Evolutionary conservation across 345 rosid species (phyloP), one percentile per base, ranked within the genome.

Genomic region (Raphanus sativus): DNA sequence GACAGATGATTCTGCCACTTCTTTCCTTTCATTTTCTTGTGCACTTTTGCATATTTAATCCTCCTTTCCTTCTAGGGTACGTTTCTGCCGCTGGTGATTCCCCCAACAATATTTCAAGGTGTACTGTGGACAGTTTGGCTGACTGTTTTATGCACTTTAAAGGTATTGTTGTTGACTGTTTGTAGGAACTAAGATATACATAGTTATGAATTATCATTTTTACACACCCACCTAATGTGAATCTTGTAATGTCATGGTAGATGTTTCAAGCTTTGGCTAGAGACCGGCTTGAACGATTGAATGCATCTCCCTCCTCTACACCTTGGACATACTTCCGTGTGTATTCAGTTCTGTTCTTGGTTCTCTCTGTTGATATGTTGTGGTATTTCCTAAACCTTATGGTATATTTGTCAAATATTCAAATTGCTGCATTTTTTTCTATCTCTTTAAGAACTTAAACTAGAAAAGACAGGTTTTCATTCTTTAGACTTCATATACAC

Each of bases 241-340:
- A 75, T 65, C 76, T 70, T 58, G 32, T 61, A 65, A 65, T 80
- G 59, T 33, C 52, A 67, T 59, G 54, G 2, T 85, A 91, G 99
- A 91, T 92, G 99, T 92, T 92, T 89, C 99, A 95, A 91, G 97
- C 97, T 77, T 84, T 95, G 88, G 97, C 92, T 68, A 89, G 97
- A 84, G 99, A 95, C 84, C 91, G 99, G 67, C 93, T 95, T 77
- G 99, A 95, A 74, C 87, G 90, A 56, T 80, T 95, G 85, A 92
- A 95, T 84, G 93, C 99, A 63, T 95, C 99, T 80, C 99, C 98
- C 76, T 87, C 97, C 69, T 91, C 94, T 70, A 86, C 87, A 17
- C 91, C 93, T 0, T 89, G 97, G 96, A 86, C 88, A 75, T 91
- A 92, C 84, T 87, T 92, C 61, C 98, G 97, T 28, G 96, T 91